These are phyloP conservation scores for Voacanga thouarsii DNA, from an alignment of 257 asterid species.

Conservation along the genomic window DNA sequence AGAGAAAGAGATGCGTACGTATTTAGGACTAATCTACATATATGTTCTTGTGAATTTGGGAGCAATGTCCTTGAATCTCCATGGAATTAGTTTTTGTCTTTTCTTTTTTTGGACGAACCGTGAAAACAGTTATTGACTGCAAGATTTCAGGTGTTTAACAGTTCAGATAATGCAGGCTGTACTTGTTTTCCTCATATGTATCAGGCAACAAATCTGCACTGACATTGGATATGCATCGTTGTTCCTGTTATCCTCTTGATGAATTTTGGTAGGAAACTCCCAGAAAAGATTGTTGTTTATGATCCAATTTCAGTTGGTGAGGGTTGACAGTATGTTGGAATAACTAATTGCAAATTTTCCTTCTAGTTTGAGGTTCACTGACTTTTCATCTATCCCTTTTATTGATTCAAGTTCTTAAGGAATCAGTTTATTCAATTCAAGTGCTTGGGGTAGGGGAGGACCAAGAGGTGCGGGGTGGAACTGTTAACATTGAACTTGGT, in stretches of 20 bases:
- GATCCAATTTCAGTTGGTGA: not conserved
- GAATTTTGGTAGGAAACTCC: not conserved
- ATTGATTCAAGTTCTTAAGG: not conserved
- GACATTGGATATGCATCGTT: not conserved
- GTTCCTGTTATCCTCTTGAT: not conserved
- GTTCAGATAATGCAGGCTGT: slow-evolving; percentile 1
- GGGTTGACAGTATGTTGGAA: not conserved
- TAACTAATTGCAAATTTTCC: not conserved
- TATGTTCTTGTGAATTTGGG: not conserved
- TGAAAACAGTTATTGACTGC: not conserved
- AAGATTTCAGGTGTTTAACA: not conserved
- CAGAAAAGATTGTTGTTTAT: no score
- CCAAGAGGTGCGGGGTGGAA: no score
- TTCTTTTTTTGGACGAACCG: no score
- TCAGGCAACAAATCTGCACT: not conserved
- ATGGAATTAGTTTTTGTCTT: not conserved
- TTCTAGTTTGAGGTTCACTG: not conserved
- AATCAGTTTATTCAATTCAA: not conserved
- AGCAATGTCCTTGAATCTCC: no score
- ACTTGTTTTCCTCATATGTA: not conserved
- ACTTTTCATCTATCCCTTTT: not conserved
- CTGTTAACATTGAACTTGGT: not conserved
- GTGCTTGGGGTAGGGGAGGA: not conserved
- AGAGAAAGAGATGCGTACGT: no score
- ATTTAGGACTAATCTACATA: not conserved